A percentile compares a stretch with the other conserved stretches of the same genome.
Conservation (phyloP, 2,329 filamentous ascomycete genomes). For the Fusarium begoniae region DNA sequence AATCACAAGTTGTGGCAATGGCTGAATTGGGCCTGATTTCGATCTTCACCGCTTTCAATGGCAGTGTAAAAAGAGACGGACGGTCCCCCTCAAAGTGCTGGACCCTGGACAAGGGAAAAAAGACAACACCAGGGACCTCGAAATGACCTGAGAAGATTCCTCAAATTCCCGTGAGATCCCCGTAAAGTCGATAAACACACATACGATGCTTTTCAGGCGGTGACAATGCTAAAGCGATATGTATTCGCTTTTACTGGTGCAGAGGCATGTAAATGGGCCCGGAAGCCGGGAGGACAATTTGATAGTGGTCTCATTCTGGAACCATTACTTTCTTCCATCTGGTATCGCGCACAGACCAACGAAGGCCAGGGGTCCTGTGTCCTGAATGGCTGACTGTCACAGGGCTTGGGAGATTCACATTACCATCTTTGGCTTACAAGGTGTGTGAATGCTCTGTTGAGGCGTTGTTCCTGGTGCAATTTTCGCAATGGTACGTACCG, state of each 20-base stretch:
- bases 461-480: conserved; percentile 13
- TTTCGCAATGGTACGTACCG: conserved; percentile 19
- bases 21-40: conserved; percentile 17
- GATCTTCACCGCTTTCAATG: conserved; percentile 36
- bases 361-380: conserved; percentile 29
- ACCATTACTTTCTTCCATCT: conserved; percentile 40
- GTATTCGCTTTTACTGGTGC: conserved; percentile 26
- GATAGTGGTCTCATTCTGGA: conserved; percentile 50
- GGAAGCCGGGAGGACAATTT: conserved; percentile 46
- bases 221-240: conserved; percentile 21
- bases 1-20: conserved; percentile 3
- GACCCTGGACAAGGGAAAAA: conserved; percentile 12
- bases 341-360: conserved; percentile 29
- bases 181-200: conserved; percentile 19
- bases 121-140: conserved; percentile 15
- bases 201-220: conserved; percentile 30
- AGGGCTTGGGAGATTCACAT: conserved; percentile 38
- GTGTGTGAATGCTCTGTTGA: conserved; percentile 15
- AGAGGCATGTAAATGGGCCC: conserved; percentile 30
- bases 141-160: conserved; percentile 35
- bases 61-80: not conserved
- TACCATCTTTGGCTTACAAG: conserved; percentile 1
- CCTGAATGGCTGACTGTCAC: conserved; percentile 20
- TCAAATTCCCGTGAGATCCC: conserved; percentile 39
- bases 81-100: not conserved